A percentile compares a stretch with the other conserved stretches of the same genome.
Conservation (phyloP, 1,284 basidiomycete genomes). For the Coriolopsis trogii region DNA sequence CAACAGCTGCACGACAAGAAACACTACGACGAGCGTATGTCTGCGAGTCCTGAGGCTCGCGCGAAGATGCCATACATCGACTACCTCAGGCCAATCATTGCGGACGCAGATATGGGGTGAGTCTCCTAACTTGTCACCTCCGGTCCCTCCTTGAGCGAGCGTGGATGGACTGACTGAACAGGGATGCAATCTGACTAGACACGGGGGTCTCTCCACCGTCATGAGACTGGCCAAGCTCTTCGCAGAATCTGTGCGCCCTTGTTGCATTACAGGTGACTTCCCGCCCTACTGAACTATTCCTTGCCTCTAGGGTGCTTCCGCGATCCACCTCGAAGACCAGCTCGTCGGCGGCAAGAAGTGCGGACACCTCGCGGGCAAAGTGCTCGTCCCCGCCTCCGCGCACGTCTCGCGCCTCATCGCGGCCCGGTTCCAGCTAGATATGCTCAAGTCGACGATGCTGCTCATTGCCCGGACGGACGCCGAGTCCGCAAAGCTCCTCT, state of each 20-base stretch:
- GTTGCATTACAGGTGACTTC: neutral
- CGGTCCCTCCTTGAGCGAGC: neutral
- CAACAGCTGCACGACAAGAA: slow-evolving; percentile 88
- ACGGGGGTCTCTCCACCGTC: slow-evolving; percentile 92
- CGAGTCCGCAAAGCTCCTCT: slow-evolving; percentile 86
- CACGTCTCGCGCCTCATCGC: slow-evolving; percentile 85
- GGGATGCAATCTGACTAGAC: slow-evolving; percentile 45
- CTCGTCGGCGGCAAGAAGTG: slow-evolving; percentile 94
- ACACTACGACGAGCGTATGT: slow-evolving; percentile 84
- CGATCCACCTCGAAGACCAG: slow-evolving; percentile 91
- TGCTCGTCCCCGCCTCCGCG: slow-evolving; percentile 86
- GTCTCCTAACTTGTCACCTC: slow-evolving; percentile 26
- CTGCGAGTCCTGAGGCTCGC: slow-evolving; percentile 62
- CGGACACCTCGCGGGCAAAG: slow-evolving; percentile 93
- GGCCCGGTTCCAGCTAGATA: slow-evolving; percentile 86
- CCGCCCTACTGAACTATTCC: neutral
- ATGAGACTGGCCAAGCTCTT: slow-evolving; percentile 97
- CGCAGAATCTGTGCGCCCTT: slow-evolving; percentile 74
- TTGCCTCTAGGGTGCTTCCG: slow-evolving; percentile 72
- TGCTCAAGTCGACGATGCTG: slow-evolving; percentile 87
- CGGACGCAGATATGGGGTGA: slow-evolving; percentile 93
- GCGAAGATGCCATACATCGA: slow-evolving; percentile 79
- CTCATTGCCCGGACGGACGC: slow-evolving; percentile 92
- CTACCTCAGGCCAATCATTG: slow-evolving; percentile 92
- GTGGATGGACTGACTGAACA: slow-evolving; percentile 12